Base-by-base conservation (phyloP, 257 asterid species). In the Buddleja alternifolia region DNA sequence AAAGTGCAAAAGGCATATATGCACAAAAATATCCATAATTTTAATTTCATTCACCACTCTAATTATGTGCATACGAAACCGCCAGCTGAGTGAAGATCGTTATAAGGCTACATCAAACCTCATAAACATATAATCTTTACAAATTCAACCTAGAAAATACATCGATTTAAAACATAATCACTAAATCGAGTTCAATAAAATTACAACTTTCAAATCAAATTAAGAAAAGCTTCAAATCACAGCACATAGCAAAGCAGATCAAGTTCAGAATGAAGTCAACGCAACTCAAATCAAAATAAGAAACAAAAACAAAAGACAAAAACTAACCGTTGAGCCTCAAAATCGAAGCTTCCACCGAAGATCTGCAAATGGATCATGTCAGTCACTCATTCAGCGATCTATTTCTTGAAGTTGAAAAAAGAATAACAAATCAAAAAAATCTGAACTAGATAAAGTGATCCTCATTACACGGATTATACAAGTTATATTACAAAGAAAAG, bases 201-300 rank as follows among this genome's bases (percentile, higher is more conserved):
- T n/a, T n/a, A 16, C 59, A 62, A 48, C 23, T 15, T 21, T 40
- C 55, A 48, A 16, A 55, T 2, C 23, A 55, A 36, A 45, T 29
- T 7, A 63, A 16, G 46, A 48, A 62, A 48, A 63, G 9, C 59
- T 51, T 67, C 15, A 16, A n/a, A n/a, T n/a, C n/a, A 29, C 34
- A 45, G 3, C 54, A 47, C 15, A 62, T 15, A 34, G 14, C 54
- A n/a, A 32, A 54, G 21, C 67, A 52, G 83, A 78, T 75, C 81
- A 70, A n/a, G 70, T 63, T 50, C 69, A 79, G 2, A 72, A 10
- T 32, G 51, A 69, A 80, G 82, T 83, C 82, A 80, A 83, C 85
- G 80, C 78, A 42, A 70, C 63, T 50, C 32, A 66, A 60, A 20
- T 24, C 10, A 66, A n/a, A 24, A 12, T 3, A 1, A 19, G 4